Conservation (phyloP, 2,329 filamentous ascomycete genomes). For the Fusarium albosuccineum region DNA sequence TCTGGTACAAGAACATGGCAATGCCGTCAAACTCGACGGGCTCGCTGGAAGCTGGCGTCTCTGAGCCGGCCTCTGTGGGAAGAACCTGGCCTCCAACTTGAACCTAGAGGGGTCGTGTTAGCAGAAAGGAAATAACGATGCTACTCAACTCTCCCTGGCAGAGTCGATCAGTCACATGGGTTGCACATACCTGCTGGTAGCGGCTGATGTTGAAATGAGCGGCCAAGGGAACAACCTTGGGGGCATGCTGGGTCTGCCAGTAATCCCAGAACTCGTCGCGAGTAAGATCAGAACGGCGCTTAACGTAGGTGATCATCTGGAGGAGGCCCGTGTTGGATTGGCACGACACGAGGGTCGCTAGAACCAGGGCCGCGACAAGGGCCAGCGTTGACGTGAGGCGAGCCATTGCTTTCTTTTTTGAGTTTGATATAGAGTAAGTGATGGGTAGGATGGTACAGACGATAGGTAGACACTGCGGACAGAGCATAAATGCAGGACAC, state of each 20-base stretch:
- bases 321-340: slow-evolving; percentile 51
- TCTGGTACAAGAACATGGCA: slow-evolving; percentile 48
- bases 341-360: slow-evolving; percentile 44
- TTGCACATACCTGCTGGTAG: slow-evolving; percentile 46
- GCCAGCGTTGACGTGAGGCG: slow-evolving; percentile 11
- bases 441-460: too few species aligned
- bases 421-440: neutral
- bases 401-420: slow-evolving; percentile 22
- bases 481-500: neutral
- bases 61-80: slow-evolving; percentile 37
- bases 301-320: slow-evolving; percentile 50
- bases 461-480: neutral
- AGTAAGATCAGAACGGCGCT: slow-evolving; percentile 43
- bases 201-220: slow-evolving; percentile 45
- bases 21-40: slow-evolving; percentile 48
- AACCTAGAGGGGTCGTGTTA: slow-evolving; percentile 28
- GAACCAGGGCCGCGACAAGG: slow-evolving; percentile 10
- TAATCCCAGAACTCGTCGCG: slow-evolving; percentile 48
- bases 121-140: neutral
- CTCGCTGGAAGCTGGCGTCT: slow-evolving; percentile 30
- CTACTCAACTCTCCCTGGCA: too few species aligned
- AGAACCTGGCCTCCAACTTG: slow-evolving; percentile 45
- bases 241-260: slow-evolving; percentile 49
- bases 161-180: neutral
- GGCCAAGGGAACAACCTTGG: slow-evolving; percentile 46